Conservation (phyloP, 345 rosid genomes). For the Odontarrhena argentea region DNA sequence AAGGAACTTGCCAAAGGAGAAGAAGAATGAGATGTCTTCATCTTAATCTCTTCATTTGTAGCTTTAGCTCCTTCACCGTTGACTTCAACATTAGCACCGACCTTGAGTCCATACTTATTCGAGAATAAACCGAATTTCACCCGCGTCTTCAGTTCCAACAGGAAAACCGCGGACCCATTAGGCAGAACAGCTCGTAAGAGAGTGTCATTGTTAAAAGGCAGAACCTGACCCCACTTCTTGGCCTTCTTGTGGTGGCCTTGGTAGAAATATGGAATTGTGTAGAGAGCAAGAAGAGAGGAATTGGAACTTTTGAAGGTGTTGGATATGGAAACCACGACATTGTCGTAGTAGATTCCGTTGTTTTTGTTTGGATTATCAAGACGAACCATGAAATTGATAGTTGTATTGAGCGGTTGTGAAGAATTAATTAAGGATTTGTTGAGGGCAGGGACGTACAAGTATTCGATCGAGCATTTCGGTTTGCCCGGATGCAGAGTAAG, state of each 20-base stretch:
- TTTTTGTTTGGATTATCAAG: slow-evolving; percentile 68
- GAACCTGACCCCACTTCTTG: slow-evolving; percentile 31
- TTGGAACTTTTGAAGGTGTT: slow-evolving; percentile 18
- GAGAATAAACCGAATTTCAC: slow-evolving; percentile 60
- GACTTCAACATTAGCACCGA: slow-evolving; percentile 55
- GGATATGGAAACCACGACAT: slow-evolving; percentile 48
- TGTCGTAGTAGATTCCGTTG: slow-evolving; percentile 69
- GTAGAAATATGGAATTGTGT: slow-evolving; percentile 44
- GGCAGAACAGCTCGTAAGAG: slow-evolving; percentile 31
- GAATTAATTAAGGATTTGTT: slow-evolving; percentile 44
- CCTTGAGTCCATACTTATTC: slow-evolving; percentile 46
- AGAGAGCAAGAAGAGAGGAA: slow-evolving; percentile 32
- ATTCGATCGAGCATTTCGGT: slow-evolving; percentile 56
- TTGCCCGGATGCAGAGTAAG: slow-evolving; percentile 48
- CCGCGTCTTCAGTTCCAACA: slow-evolving; percentile 62
- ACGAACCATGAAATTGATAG: slow-evolving; percentile 51
- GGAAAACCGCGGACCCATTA: slow-evolving; percentile 41
- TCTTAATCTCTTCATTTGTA: slow-evolving; percentile 42
- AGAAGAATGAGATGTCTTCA: slow-evolving; percentile 42
- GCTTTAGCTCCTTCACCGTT: slow-evolving; percentile 43
- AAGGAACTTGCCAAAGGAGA: slow-evolving; percentile 12
- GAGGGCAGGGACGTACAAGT: slow-evolving; percentile 64
- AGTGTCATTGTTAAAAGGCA: slow-evolving; percentile 30
- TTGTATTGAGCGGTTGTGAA: slow-evolving; percentile 28
- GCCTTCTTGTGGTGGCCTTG: slow-evolving; percentile 68